Percentiles rank a stretch among this genome's conserved stretches.
Evolutionary conservation across 768 basidiomycete genomes (phyloP).

Genomic region (Suillus ampliporus): DNA sequence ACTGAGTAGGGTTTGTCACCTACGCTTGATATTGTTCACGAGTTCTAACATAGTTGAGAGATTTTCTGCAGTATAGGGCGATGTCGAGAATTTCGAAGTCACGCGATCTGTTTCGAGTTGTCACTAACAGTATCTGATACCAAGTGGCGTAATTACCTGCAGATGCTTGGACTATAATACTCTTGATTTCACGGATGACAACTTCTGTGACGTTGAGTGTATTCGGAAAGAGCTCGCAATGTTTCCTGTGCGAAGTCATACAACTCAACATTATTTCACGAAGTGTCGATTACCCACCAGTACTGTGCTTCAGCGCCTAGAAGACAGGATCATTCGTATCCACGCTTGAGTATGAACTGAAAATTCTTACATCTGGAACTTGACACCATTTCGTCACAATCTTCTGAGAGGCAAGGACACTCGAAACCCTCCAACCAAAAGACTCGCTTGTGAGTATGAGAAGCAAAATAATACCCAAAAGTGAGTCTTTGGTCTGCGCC

Average conservation of each 20-base stretch:
- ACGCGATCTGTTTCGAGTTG: conserved; percentile 28
- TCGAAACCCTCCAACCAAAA: conserved; percentile 36
- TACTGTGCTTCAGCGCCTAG: conserved; percentile 37
- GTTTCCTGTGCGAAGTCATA: conserved; percentile 23
- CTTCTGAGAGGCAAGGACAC: conserved; percentile 28
- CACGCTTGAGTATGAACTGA: background rate
- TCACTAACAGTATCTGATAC: background rate
- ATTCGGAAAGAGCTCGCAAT: conserved; percentile 38
- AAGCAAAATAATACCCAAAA: conserved; percentile 31
- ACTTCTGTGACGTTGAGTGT: conserved; percentile 25
- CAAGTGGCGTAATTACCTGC: conserved; percentile 23
- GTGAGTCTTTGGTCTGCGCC: background rate
- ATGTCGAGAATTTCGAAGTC: conserved; percentile 38
- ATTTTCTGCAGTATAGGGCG: conserved; percentile 29
- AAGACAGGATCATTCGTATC: conserved; percentile 9
- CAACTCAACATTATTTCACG: background rate
- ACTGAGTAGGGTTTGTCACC: background rate
- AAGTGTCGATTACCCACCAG: conserved; percentile 25
- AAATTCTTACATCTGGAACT: conserved; percentile 30
- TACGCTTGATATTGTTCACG: conserved; percentile 35
- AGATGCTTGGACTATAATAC: conserved; percentile 32
- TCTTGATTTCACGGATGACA: conserved; percentile 25
- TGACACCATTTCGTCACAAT: conserved; percentile 18
- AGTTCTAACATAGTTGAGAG: conserved; percentile 33
- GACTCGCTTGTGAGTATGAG: conserved; percentile 31